phyloP scores from a whole-genome alignment of 2,329 filamentous ascomycete species.

The Neonectria punicea region DNA sequence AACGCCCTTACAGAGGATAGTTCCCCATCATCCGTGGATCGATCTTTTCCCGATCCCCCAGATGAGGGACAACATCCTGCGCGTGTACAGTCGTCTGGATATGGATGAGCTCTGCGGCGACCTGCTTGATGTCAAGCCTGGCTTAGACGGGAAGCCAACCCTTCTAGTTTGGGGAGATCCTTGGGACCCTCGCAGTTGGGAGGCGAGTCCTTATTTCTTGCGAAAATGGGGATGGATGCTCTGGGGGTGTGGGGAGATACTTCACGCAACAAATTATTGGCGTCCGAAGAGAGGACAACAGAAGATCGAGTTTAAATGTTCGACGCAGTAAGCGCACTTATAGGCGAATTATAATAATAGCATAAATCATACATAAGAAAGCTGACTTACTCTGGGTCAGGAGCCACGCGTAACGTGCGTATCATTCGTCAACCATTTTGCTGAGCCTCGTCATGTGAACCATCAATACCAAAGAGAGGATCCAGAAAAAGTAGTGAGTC shows the following conservation, averaged over 20 bases:
- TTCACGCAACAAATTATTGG: conserved; percentile 9
- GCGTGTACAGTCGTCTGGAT: neutral
- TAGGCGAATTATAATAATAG: too few species aligned
- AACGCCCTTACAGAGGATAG: neutral
- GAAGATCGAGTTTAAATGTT: too few species aligned
- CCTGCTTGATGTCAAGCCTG: neutral
- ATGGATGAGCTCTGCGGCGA: conserved; percentile 2
- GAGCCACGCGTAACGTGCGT: neutral
- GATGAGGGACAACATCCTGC: conserved; percentile 9
- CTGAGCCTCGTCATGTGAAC: neutral
- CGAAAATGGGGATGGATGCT: conserved; percentile 6
- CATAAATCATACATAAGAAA: neutral
- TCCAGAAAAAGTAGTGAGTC: neutral
- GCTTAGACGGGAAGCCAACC: neutral
- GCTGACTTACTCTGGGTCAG: neutral
- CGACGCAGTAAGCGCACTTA: too few species aligned
- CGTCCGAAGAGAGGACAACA: neutral
- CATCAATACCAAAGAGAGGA: neutral
- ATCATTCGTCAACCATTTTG: neutral
- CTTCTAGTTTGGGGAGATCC: conserved; percentile 10
- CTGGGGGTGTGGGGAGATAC: neutral
- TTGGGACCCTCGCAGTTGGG: conserved; percentile 1
- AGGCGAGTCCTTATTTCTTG: neutral
- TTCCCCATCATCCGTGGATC: conserved; percentile 9
- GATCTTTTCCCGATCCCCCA: conserved; percentile 10